A percentile compares a stretch with the other conserved stretches of the same genome.
Evolutionary conservation across 208 protist genomes (phyloP).

Genomic region (Angomonas ambiguus): DNA sequence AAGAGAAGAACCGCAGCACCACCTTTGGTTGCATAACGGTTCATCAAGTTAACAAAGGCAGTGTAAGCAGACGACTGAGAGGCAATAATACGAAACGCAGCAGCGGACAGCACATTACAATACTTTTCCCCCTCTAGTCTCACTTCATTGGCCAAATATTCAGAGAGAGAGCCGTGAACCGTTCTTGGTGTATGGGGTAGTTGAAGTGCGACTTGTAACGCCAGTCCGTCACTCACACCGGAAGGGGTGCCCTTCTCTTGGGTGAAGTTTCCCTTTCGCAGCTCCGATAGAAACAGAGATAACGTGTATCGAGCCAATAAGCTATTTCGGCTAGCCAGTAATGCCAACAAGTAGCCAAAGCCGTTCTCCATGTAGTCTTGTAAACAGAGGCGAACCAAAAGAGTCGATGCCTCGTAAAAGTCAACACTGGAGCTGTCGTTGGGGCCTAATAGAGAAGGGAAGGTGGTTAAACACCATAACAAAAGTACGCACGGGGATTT

Average conservation of each 20-base stretch:
- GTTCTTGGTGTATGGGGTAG: not conserved
- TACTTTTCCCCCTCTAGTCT: slow-evolving; percentile 39
- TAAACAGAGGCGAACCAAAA: not conserved
- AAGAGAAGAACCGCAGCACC: slow-evolving; percentile 53
- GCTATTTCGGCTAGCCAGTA: not conserved
- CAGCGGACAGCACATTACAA: slow-evolving; percentile 53
- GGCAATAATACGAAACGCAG: slow-evolving; percentile 38
- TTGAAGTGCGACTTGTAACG: not conserved
- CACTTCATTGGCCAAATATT: not conserved
- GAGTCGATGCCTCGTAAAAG: not conserved
- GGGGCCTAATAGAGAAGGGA: not conserved
- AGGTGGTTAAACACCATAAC: not conserved
- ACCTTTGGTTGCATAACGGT: slow-evolving; percentile 45
- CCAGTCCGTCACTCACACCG: not conserved
- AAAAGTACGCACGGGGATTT: not conserved
- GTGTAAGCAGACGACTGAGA: slow-evolving; percentile 19
- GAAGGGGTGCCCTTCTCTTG: not conserved
- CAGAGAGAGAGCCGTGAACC: not conserved
- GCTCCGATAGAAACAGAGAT: not conserved
- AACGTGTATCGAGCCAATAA: not conserved
- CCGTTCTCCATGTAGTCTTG: not conserved
- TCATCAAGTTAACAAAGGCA: slow-evolving; percentile 79
- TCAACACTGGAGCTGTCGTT: not conserved
- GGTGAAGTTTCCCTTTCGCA: not conserved
- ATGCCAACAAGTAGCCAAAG: not conserved